Percentiles rank a stretch among this genome's conserved stretches.
Conservation (phyloP, 108 stramenopile species). For the Nitzschia palea region DNA sequence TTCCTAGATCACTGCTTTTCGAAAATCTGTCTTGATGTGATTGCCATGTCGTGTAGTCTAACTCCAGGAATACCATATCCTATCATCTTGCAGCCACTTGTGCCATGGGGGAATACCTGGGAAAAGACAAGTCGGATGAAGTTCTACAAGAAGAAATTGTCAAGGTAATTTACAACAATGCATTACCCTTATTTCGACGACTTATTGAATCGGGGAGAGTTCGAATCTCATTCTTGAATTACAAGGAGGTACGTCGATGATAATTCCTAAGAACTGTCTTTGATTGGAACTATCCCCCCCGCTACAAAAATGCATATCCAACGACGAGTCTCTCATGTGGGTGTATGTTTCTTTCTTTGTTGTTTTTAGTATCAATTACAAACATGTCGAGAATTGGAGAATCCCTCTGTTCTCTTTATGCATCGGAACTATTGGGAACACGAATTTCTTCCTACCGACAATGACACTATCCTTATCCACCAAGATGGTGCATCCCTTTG, state of each 20-base stretch:
- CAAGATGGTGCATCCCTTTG: constrained; percentile 2
- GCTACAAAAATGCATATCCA: no score
- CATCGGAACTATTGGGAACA: background rate
- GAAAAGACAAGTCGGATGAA: background rate
- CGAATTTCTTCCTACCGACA: background rate
- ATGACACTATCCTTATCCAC: background rate
- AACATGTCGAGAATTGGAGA: background rate
- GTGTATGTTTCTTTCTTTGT: background rate
- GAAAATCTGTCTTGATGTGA: background rate
- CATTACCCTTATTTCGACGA: constrained; percentile 13
- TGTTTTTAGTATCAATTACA: background rate
- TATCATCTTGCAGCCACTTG: background rate
- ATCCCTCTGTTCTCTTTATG: background rate
- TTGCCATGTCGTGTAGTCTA: background rate
- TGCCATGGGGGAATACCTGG: constrained; percentile 2
- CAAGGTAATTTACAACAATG: constrained; percentile 1
- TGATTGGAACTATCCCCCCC: no score
- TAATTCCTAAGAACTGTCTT: no score
- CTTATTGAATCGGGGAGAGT: constrained; percentile 8
- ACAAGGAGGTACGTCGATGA: constrained; percentile 1
- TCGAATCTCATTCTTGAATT: constrained; percentile 4
- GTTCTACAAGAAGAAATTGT: background rate
- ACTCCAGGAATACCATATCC: background rate
- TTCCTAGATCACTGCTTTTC: no score
- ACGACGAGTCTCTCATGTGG: no score